A percentile compares a stretch with the other conserved stretches of the same genome.
Conservation (phyloP, 768 basidiomycete genomes). For the Trametes cubensis region DNA sequence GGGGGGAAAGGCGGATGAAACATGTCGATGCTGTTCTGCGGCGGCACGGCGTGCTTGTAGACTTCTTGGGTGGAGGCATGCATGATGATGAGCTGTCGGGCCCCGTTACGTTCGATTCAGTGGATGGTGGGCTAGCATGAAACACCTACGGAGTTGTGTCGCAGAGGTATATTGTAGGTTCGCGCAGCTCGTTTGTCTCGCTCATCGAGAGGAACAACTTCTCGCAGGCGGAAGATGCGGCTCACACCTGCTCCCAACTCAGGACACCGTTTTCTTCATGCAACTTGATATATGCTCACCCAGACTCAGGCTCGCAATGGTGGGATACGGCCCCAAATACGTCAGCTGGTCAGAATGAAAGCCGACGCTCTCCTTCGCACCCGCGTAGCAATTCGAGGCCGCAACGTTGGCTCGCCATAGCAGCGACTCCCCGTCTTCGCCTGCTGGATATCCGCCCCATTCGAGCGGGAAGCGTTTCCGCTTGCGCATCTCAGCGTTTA, state of each 20-base stretch:
- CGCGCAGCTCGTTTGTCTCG: conserved; percentile 56
- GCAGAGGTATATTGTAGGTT: conserved; percentile 76
- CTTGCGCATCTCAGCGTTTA: conserved; percentile 69
- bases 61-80: conserved; percentile 82
- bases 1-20: conserved; percentile 55
- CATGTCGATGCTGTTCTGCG: conserved; percentile 70
- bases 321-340: conserved; percentile 81
- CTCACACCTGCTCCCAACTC: conserved; percentile 52
- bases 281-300: conserved; percentile 44
- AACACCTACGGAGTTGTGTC: conserved; percentile 72
- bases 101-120: neutral
- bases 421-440: conserved; percentile 22
- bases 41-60: conserved; percentile 80
- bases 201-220: conserved; percentile 72
- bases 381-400: conserved; percentile 83
- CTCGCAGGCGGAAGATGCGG: conserved; percentile 72
- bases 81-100: conserved; percentile 74
- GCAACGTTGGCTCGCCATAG: conserved; percentile 84
- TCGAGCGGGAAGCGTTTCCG: conserved; percentile 65
- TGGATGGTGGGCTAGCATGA: no score
- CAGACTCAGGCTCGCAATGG: conserved; percentile 82
- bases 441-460: conserved; percentile 49
- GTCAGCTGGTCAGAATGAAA: conserved; percentile 83
- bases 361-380: conserved; percentile 80
- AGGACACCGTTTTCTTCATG: neutral